Evolutionary conservation across 2,329 filamentous ascomycete species (phyloP).

Genomic region (Alternaria gaisen): DNA sequence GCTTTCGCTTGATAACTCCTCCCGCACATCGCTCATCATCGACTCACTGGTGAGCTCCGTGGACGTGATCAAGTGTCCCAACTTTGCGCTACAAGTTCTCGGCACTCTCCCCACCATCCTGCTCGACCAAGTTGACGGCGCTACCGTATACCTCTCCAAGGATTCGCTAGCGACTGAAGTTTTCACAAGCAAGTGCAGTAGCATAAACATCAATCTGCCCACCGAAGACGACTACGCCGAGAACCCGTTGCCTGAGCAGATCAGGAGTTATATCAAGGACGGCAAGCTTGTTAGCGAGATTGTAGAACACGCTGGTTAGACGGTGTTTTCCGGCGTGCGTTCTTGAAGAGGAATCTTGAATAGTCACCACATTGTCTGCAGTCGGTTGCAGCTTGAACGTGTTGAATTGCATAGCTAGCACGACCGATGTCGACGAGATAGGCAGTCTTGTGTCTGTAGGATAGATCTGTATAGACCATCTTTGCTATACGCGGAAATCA

Average conservation of each 20-base stretch:
- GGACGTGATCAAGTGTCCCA: slow-evolving; percentile 93
- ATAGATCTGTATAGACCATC: slow-evolving; percentile 2
- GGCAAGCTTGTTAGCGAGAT: slow-evolving; percentile 89
- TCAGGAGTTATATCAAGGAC: slow-evolving; percentile 80
- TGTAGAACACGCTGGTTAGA: slow-evolving; percentile 86
- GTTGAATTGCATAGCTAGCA: slow-evolving; percentile 1
- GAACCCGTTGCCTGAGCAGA: slow-evolving; percentile 86
- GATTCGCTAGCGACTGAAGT: slow-evolving; percentile 81
- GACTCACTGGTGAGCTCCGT: slow-evolving; percentile 90
- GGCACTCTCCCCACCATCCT: slow-evolving; percentile 86
- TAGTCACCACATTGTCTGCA: neutral
- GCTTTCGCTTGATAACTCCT: slow-evolving; percentile 93
- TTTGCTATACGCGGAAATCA: neutral
- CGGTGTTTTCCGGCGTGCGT: neutral
- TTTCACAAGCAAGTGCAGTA: slow-evolving; percentile 86
- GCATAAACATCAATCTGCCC: slow-evolving; percentile 86
- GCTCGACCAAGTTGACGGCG: slow-evolving; percentile 92
- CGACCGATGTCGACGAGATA: neutral
- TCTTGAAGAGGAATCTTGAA: neutral
- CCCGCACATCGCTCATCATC: slow-evolving; percentile 82
- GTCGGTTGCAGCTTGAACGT: neutral
- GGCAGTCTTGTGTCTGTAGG: slow-evolving; percentile 1
- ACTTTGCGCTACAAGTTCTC: slow-evolving; percentile 92
- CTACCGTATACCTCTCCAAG: slow-evolving; percentile 84
- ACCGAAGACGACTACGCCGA: slow-evolving; percentile 84